Evolutionary conservation across 371 early-diverging fungal genomes (phyloP), one percentile per base, ranked within the genome.

Genomic region (Mortierella sp.): DNA sequence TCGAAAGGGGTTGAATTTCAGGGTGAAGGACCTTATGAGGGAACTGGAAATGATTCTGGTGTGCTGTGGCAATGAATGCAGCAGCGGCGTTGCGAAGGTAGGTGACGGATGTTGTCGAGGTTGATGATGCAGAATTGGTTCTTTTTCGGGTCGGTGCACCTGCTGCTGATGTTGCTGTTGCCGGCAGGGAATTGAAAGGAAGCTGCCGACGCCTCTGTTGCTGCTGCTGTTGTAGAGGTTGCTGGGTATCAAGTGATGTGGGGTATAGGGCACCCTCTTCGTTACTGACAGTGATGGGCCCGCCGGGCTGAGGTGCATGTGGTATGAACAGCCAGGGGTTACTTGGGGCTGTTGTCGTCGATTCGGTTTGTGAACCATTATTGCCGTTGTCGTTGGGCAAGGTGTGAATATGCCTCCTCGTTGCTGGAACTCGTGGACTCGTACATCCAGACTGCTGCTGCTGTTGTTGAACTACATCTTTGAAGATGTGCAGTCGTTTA

Each of bases 31-130:
- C 63, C 35, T 63, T 35, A 27, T 63, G 63, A 5, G 63, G 63
- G 63, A 63, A 63, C 38, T 63, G 63, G 12, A 77, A 58, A 41
- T 77, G 78, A 10, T 56, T 72, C 27, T 73, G 73, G 49, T 77
- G 78, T 16, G 72, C 77, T 10, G 72, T 60, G 5, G 78, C 78
- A 35, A 77, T 77, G 54, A 77, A 60, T 0, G 63, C 73, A 2
- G 72, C 56, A 38, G 78, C 78, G 29, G 78, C 78, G 29, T 51
- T 65, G n/a, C 72, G 78, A 44, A 77, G 78, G 32, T 77, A 77
- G 3, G 77, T 38, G 5, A 77, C n/a, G 32, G 77, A 77, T 14
- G 73, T 58, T 18, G 78, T 72, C 18, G 78, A 72, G 7, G 78
- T 58, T 18, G 77, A 77, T 16, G 77, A 71, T 54, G 44, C 71